A percentile compares a stretch with the other conserved stretches of the same genome.
Evolutionary conservation across 768 basidiomycete genomes (phyloP).

Genomic region (Termitomyces sp.): DNA sequence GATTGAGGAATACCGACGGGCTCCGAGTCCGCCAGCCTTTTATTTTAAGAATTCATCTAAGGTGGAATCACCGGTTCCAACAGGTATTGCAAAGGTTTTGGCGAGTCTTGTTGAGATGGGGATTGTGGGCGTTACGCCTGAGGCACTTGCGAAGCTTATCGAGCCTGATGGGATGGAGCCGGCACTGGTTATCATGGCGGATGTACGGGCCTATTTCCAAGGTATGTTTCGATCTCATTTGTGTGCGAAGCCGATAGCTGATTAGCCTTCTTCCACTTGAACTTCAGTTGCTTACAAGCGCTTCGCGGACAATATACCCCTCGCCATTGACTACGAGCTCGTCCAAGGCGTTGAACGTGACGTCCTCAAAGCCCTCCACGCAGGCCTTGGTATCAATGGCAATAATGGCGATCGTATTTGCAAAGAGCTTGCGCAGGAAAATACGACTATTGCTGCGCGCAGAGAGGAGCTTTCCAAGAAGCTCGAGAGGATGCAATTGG

Average conservation of each 20-base stretch:
- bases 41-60: neutral
- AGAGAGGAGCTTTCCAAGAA: constrained; percentile 11
- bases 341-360: constrained; percentile 47
- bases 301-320: constrained; percentile 52
- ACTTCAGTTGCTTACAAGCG: constrained; percentile 54
- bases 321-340: constrained; percentile 53
- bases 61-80: neutral
- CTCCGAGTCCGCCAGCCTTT: neutral
- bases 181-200: constrained; percentile 64
- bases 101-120: constrained; percentile 34
- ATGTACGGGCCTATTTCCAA: constrained; percentile 72
- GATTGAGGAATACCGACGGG: constrained; percentile 18
- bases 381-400: constrained; percentile 50
- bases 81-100: constrained; percentile 30
- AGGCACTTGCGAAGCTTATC: constrained; percentile 47
- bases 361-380: constrained; percentile 40
- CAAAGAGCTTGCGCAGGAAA: constrained; percentile 39
- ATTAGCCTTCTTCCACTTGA: neutral
- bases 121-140: constrained; percentile 29
- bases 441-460: neutral
- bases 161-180: constrained; percentile 50
- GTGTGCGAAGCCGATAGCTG: neutral
- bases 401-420: constrained; percentile 43
- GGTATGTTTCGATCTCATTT: constrained; percentile 35
- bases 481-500: constrained; percentile 12